Conservation (phyloP, 1,284 basidiomycete genomes). For the Tilletia setariae region DNA sequence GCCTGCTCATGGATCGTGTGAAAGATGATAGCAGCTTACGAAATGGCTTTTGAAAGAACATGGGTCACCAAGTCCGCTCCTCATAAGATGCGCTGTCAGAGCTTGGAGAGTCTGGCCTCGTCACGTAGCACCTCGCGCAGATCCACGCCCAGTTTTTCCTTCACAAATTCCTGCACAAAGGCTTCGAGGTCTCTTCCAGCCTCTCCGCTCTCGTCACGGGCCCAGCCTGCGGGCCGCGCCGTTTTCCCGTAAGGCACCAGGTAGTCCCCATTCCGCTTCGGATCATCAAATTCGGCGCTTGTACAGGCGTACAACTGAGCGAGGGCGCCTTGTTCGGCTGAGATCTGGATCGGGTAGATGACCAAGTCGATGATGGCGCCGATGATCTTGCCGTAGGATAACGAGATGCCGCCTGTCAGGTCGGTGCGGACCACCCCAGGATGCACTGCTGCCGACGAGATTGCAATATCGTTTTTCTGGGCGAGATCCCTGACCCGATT, state of each 20-base stretch:
- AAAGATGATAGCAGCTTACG: too few species aligned
- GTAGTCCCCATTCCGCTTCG: conserved; percentile 39
- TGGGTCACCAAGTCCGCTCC: too few species aligned
- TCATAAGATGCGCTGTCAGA: background rate
- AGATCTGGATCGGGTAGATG: conserved; percentile 28
- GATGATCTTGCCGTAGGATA: conserved; percentile 34
- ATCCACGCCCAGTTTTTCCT: conserved; percentile 32
- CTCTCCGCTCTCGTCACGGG: conserved; percentile 30
- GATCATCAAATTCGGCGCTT: conserved; percentile 43
- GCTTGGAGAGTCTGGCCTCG: conserved; percentile 6
- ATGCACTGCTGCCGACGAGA: conserved; percentile 31
- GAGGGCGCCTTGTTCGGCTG: conserved; percentile 42
- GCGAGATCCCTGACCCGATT: conserved; percentile 29
- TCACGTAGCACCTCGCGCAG: conserved; percentile 21
- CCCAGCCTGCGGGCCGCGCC: conserved; percentile 28
- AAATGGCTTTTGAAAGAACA: too few species aligned
- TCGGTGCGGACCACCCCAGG: conserved; percentile 31
- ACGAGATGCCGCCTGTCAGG: conserved; percentile 21
- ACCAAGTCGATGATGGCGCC: conserved; percentile 18
- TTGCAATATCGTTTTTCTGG: conserved; percentile 23
- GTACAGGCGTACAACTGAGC: conserved; percentile 51
- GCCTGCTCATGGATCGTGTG: too few species aligned
- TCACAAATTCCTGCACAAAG: conserved; percentile 30
- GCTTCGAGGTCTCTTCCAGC: conserved; percentile 29
- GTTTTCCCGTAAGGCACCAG: conserved; percentile 44